Conservation (phyloP, 2,329 filamentous ascomycete species). For the Cladosporium sp. region DNA sequence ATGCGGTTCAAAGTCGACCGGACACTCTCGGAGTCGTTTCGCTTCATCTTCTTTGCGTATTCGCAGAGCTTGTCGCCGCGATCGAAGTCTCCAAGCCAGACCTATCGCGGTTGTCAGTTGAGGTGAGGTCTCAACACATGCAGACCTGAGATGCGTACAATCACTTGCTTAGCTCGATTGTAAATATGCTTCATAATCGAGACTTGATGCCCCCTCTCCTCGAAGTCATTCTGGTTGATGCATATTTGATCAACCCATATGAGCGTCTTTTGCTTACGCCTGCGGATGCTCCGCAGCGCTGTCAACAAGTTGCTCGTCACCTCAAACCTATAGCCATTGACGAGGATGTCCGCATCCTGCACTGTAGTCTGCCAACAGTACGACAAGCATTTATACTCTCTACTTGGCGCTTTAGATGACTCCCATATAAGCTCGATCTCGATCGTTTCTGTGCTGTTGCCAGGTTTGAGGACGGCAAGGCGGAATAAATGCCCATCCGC, state of each 20-base stretch:
- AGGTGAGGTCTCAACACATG: neutral
- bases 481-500: slow-evolving; percentile 26
- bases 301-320: slow-evolving; percentile 26
- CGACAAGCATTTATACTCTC: slow-evolving; percentile 22
- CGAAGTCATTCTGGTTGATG: slow-evolving; percentile 30
- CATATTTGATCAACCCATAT: slow-evolving; percentile 25
- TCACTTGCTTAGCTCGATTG: slow-evolving; percentile 14
- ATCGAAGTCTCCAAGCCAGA: slow-evolving; percentile 27
- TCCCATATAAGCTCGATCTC: slow-evolving; percentile 22
- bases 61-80: slow-evolving; percentile 23
- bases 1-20: slow-evolving; percentile 17
- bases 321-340: slow-evolving; percentile 24
- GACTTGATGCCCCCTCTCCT: slow-evolving; percentile 30
- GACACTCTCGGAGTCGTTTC: slow-evolving; percentile 15
- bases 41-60: slow-evolving; percentile 23
- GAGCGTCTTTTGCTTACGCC: slow-evolving; percentile 21
- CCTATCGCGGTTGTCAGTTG: neutral
- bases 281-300: slow-evolving; percentile 21
- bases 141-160: neutral
- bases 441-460: slow-evolving; percentile 16
- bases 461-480: slow-evolving; percentile 20
- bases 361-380: slow-evolving; percentile 26
- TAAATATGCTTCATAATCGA: slow-evolving; percentile 33
- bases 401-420: slow-evolving; percentile 17
- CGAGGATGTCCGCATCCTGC: slow-evolving; percentile 21